Percentiles rank a stretch among this genome's conserved stretches.
Conservation (phyloP, 2,329 filamentous ascomycete genomes). For the Gaeumannomyces tritici region DNA sequence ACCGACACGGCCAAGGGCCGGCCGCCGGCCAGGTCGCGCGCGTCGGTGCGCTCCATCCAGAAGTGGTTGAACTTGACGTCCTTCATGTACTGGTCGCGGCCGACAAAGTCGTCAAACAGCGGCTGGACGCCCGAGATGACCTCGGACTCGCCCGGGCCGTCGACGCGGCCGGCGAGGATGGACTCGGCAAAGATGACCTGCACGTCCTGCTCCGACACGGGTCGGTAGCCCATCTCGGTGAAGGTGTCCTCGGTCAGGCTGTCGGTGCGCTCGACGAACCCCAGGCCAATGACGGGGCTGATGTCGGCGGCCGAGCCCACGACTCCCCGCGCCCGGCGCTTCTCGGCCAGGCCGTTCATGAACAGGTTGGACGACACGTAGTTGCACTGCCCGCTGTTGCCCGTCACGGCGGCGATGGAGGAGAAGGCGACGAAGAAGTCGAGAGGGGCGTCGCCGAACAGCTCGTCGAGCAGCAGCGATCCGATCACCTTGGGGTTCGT, state of each 20-base stretch:
- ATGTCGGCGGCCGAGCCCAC: conserved; percentile 28
- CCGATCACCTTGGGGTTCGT: conserved; percentile 18
- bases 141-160: too few species aligned
- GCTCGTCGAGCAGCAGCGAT: conserved; percentile 12
- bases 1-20: neutral
- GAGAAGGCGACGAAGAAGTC: conserved; percentile 22
- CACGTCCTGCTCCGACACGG: conserved; percentile 24
- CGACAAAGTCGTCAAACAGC: too few species aligned
- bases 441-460: conserved; percentile 11
- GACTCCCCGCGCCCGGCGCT: conserved; percentile 25
- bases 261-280: conserved; percentile 22
- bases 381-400: conserved; percentile 25
- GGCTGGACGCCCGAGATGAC: too few species aligned
- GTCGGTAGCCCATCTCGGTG: conserved; percentile 5
- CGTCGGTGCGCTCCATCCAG: conserved; percentile 3
- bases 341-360: conserved; percentile 16
- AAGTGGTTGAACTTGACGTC: conserved; percentile 1
- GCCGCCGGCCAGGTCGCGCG: neutral
- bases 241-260: conserved; percentile 6
- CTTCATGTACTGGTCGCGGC: neutral
- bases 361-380: conserved; percentile 33
- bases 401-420: conserved; percentile 14
- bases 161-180: conserved; percentile 8
- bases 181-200: conserved; percentile 31
- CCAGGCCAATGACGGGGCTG: conserved; percentile 27